Base-by-base conservation (phyloP, 768 basidiomycete genomes). In the Naganishia kalamii region DNA sequence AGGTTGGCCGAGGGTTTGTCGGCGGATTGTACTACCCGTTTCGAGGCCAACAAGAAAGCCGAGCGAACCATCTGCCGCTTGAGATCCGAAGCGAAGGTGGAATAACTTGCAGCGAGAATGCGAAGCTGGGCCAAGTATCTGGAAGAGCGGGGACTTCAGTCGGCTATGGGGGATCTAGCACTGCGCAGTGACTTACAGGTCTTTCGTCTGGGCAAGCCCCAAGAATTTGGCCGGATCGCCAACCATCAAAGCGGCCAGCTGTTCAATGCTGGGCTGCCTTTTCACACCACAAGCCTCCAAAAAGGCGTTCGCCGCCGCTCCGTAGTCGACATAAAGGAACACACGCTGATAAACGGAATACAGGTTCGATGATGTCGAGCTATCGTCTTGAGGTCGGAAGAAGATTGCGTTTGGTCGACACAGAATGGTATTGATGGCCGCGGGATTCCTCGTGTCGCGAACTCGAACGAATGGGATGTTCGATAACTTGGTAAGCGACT, bases 311-410 rank as follows among this genome's bases (percentile, higher is more conserved):
- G 88, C 94, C 4, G 82, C 80, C 1, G 82, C 73, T 1, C 92
- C 93, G 74, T 94, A 96, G 75, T 94, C 87, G 54, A 98, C 85
- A 70, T 92, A 96, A 35, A 84, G 82, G 72, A 97, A 96, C 1
- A 94, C 79, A 68, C 87, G 87, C 3, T 87, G 87, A 72, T 89
- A 88, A 43, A 91, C 85, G 37, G 83, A 81, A 27, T 83, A 65
- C 4, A 57, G 37, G 40, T 57, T 57, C 29, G 54, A 57, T 4
- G 82, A 27, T 81, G 19, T 68, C 43, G 66, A 67, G 11, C 12
- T 60, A 25, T 35, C 30, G 15, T 72, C 74, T n/a, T 70, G 70
- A 1, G 72, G 60, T 0, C 69, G 40, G 64, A 79, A 77, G 62
- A 77, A 79, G 15, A 78, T 74, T 29, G 78, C 73, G 21, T 48